Evolutionary conservation across 1,139 yeast species (phyloP).

Genomic region (Sugiyamaella sp.): DNA sequence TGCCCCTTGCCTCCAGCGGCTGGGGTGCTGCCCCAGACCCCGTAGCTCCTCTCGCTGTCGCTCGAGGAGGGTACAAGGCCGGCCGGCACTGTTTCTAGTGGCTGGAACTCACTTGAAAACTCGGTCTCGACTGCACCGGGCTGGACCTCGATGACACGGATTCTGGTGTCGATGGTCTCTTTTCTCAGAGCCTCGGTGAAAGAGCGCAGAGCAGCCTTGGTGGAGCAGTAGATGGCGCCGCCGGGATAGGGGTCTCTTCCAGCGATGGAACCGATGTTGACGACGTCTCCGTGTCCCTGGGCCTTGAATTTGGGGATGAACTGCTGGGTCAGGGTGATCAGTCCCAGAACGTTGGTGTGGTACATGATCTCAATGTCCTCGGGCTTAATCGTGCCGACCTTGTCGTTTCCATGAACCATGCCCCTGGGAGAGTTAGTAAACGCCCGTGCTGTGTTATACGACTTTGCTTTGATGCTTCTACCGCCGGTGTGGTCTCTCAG

Average conservation of each 20-base stretch:
- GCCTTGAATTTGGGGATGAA: conserved; percentile 60
- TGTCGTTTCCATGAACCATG: conserved; percentile 68
- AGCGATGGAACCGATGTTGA: conserved; percentile 84
- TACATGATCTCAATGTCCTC: conserved; percentile 65
- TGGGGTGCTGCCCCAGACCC: too few species aligned
- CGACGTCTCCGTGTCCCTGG: conserved; percentile 71
- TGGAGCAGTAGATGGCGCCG: conserved; percentile 87
- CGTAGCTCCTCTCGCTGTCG: too few species aligned
- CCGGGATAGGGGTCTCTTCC: conserved; percentile 86
- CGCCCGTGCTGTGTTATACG: neutral
- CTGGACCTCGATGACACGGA: conserved; percentile 80
- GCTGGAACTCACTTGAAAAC: conserved; percentile 57
- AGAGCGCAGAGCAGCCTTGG: conserved; percentile 79
- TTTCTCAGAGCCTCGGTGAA: conserved; percentile 77
- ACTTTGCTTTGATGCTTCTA: neutral
- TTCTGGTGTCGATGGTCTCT: conserved; percentile 70
- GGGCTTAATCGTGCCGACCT: conserved; percentile 58
- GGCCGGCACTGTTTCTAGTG: too few species aligned
- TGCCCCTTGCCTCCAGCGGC: too few species aligned
- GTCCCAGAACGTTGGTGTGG: conserved; percentile 71
- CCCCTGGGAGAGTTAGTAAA: conserved; percentile 46
- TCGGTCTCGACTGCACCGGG: conserved; percentile 93
- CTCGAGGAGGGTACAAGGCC: too few species aligned
- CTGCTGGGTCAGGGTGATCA: conserved; percentile 69
- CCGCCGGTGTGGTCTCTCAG: too few species aligned